Percentiles rank a stretch among this genome's conserved stretches.
Conservation (phyloP, 2,329 filamentous ascomycete genomes). For the Coniosporium tulheliwenetii region DNA sequence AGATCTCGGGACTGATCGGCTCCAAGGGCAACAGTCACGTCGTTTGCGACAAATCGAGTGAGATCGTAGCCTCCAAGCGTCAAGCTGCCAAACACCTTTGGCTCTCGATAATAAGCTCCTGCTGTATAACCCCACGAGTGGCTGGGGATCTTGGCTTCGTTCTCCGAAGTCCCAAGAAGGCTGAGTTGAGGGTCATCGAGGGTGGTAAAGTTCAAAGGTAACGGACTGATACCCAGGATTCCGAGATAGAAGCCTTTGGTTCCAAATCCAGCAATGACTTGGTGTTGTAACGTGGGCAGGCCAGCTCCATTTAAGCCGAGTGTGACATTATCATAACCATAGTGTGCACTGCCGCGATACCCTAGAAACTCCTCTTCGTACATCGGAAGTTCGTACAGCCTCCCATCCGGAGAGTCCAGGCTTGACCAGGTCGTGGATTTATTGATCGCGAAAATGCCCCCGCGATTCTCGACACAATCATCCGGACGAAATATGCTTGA, state of each 20-base stretch:
- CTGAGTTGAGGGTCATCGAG: conserved; percentile 6
- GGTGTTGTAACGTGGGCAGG: conserved; percentile 10
- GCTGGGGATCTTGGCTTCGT: neutral
- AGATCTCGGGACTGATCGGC: conserved; percentile 1
- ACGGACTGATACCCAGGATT: conserved; percentile 12
- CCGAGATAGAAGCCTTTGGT: conserved; percentile 19
- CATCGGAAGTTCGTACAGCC: conserved; percentile 9
- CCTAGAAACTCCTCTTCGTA: conserved; percentile 5
- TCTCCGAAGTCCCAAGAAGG: conserved; percentile 6
- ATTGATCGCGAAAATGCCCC: conserved; percentile 15
- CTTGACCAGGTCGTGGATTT: conserved; percentile 17
- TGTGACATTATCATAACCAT: conserved; percentile 19
- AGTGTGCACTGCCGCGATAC: conserved; percentile 13
- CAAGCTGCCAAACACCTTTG: conserved; percentile 2
- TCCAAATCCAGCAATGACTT: conserved; percentile 17
- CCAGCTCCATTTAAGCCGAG: conserved; percentile 6
- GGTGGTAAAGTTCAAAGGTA: conserved; percentile 1
- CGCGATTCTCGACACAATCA: conserved; percentile 14
- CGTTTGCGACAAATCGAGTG: neutral
- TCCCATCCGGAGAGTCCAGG: too few relatives aligned
- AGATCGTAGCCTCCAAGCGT: conserved; percentile 3
- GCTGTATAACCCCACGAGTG: conserved; percentile 3
- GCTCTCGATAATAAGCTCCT: neutral
- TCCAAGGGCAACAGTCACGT: neutral
- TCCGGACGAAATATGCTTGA: conserved; percentile 9